Evolutionary conservation across 208 protist species (phyloP), one percentile per base, ranked within the genome.

Genomic region (Trypanosoma platydactyli): DNA sequence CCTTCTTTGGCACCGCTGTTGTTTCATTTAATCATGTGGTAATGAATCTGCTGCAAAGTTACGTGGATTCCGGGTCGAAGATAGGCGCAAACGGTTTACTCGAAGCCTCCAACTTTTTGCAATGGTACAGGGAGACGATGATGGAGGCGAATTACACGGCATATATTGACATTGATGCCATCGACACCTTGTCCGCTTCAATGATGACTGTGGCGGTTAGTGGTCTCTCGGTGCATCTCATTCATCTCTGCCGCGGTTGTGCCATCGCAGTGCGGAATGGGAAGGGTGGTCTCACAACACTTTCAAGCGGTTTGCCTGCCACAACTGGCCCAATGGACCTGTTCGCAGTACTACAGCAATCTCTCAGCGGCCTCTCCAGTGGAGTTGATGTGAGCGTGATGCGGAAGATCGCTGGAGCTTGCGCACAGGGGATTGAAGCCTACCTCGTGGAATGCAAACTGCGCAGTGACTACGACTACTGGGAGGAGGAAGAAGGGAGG

Each of bases 81-180:
- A 68, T 89, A 22, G 83, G 84, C 62, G 86, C 87, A 38, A 91
- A 84, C 33, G 74, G 63, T 6, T 72, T 95, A 13, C 80, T 95
- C 54, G 87, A 92, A 62, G 90, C 87, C 6, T 89, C 84, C 18
- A 63, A 91, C 46, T 95, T 95, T 55, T 68, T 90, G 35, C 80
- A 85, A 64, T 95, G 90, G 90, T 95, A 95, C 69, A 84, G 81
- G 74, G 84, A 84, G 35, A 79, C 88, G 67, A 76, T 95, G 77
- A 79, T 45, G n/a, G 75, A 75, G 9, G 77, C 68, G 48, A 88
- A 81, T 70, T 95, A 89, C 52, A 71, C 67, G 38, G 68, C 73
- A 57, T 84, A 91, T 61, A 71, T 94, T 30, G 80, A 88, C 52
- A 35, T 89, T 64, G 66, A 71, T 42, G 68, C 59, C 9, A 69